These are phyloP conservation scores for Lachancea quebecensis DNA, from an alignment of 805 yeast species.

Conservation along the genomic window DNA sequence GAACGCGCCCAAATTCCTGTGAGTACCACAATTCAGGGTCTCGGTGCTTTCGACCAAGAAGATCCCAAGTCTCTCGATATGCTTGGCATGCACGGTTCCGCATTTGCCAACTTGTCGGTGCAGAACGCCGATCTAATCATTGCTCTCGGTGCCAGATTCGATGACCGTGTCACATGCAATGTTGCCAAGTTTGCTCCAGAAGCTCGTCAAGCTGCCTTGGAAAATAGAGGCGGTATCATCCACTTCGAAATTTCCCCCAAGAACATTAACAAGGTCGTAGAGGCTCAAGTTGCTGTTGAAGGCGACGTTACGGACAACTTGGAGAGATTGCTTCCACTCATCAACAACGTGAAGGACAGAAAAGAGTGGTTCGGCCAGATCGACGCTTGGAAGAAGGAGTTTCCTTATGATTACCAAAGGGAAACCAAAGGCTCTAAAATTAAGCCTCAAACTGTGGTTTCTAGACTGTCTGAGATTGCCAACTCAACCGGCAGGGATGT, in stretches of 20 bases:
- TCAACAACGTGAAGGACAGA: constrained; percentile 59
- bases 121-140: constrained; percentile 90
- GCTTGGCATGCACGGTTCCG: constrained; percentile 98
- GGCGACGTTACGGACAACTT: constrained; percentile 88
- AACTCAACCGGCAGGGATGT: constrained; percentile 54
- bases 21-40: constrained; percentile 88
- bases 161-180: constrained; percentile 93
- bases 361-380: constrained; percentile 73
- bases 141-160: constrained; percentile 96
- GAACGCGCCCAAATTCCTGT: constrained; percentile 92
- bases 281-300: constrained; percentile 93
- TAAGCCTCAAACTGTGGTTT: constrained; percentile 88
- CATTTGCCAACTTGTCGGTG: constrained; percentile 89
- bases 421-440: constrained; percentile 77
- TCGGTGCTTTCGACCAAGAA: constrained; percentile 90
- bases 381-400: constrained; percentile 74
- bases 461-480: constrained; percentile 70
- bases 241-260: constrained; percentile 96
- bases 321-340: constrained; percentile 61
- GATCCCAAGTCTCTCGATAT: constrained; percentile 88
- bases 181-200: constrained; percentile 86
- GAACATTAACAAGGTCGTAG: constrained; percentile 95
- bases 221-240: constrained; percentile 88
- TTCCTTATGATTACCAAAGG: constrained; percentile 73
- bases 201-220: constrained; percentile 82